Evolutionary conservation across 495 filamentous ascomycete genomes (phyloP), one percentile per base, ranked within the genome.

Genomic region (Neurospora terricola): DNA sequence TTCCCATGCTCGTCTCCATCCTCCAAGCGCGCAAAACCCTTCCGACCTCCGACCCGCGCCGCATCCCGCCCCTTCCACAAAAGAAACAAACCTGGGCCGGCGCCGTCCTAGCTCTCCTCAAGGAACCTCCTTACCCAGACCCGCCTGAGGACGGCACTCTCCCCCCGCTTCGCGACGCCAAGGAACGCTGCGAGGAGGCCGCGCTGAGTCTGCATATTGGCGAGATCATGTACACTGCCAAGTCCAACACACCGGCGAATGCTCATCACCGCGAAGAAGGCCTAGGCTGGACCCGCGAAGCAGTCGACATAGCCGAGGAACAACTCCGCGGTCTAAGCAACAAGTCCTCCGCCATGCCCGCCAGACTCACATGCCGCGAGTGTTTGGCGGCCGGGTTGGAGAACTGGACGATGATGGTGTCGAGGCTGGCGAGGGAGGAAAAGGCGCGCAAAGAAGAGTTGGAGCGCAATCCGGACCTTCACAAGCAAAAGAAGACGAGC

Each of bases 181-280:
- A 83, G 36, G 89, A 91, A 70, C 81, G 86, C 38, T 97, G 96
- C 85, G 91, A 93, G 70, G 93, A 97, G 79, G 94, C 93, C 4
- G 92, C 87, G 7, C 82, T 97, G 4, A 92, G 94, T 89, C 87
- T 91, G 23, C 93, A 97, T 81, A 94, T 99, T 72, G 96, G 95
- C 71, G 96, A 99, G 83, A 94, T 98, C 74, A 81, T 99, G 69
- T 98, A 91, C 83, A 66, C 54, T 34, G 30, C 54, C 54, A 66
- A 36, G 30, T 3, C 42, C 27, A 9, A 62, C 23, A 16, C 5
- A 4, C 3, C 45, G 10, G 2, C 21, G 2, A 88, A 93, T 2
- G 76, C 81, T 7, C 74, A 75, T n/a, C 75, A 66, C 38, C 84
- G 85, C 39, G 87, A 91, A 59, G 87, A 90, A 71, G 94, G 93